Evolutionary conservation across 768 basidiomycete genomes (phyloP).

Genomic region (Boletus rufocinnamomeus): DNA sequence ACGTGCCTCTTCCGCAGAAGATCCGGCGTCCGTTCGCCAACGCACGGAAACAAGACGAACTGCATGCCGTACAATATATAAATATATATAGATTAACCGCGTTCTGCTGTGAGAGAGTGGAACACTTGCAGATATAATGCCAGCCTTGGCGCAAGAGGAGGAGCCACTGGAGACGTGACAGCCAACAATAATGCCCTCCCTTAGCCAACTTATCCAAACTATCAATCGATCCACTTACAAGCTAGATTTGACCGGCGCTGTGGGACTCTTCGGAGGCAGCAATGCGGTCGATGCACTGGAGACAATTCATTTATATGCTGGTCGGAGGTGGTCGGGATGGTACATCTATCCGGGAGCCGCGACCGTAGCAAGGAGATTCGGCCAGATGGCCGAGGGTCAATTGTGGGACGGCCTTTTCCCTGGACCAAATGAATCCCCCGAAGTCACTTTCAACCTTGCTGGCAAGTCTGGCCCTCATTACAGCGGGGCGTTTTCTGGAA

Average conservation of each 20-base stretch:
- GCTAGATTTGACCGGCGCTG: constrained; percentile 32
- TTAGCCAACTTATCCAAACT: constrained; percentile 10
- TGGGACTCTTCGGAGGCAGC: constrained; percentile 37
- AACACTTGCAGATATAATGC: constrained; percentile 11
- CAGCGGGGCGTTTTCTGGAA: constrained; percentile 71
- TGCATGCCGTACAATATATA: background rate
- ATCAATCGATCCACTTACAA: constrained; percentile 20
- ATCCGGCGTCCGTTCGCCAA: background rate
- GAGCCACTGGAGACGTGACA: background rate
- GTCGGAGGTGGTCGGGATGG: constrained; percentile 37
- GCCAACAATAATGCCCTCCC: constrained; percentile 16
- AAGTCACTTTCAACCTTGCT: constrained; percentile 29
- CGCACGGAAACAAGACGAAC: background rate
- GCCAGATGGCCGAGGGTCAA: constrained; percentile 28
- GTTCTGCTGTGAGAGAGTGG: background rate
- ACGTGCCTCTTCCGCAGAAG: background rate
- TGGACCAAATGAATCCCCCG: constrained; percentile 30
- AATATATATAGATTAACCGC: background rate
- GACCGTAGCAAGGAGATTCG: constrained; percentile 35
- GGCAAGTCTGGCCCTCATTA: constrained; percentile 58
- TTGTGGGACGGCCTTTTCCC: constrained; percentile 38
- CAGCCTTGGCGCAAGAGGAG: background rate
- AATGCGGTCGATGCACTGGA: constrained; percentile 34
- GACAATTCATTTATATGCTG: constrained; percentile 34
- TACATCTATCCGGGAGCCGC: constrained; percentile 39